Evolutionary conservation across 108 stramenopile genomes (phyloP).

Genomic region (Nitzschia sp.): DNA sequence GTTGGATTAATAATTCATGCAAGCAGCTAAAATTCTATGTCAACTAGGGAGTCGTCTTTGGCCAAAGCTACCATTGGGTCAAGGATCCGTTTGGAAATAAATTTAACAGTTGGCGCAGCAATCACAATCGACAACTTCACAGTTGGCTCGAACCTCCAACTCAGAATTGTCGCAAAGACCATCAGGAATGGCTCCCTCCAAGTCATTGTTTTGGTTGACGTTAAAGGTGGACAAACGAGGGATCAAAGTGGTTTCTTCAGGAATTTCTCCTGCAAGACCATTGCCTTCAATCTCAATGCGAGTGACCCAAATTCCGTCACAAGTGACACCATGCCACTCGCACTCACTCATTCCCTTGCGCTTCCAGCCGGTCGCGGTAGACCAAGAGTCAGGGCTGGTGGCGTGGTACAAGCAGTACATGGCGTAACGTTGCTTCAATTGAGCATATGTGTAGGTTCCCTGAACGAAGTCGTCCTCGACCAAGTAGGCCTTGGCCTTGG

Average conservation of each 20-base stretch:
- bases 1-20: too few species aligned
- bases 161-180: neutral
- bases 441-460: conserved; percentile 2
- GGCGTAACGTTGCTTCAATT: conserved; percentile 20
- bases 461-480: neutral
- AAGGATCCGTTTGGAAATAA: too few species aligned
- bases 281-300: neutral
- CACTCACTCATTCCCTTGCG: conserved; percentile 19
- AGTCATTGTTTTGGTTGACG: conserved; percentile 44
- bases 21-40: too few species aligned
- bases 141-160: conserved; percentile 8
- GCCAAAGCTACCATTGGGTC: too few species aligned
- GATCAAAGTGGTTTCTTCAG: conserved; percentile 37
- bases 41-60: too few species aligned
- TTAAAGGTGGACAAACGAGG: conserved; percentile 51
- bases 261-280: conserved; percentile 48
- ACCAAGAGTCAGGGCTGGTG: conserved; percentile 3
- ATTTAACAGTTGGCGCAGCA: conserved; percentile 6
- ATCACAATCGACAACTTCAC: neutral
- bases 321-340: conserved; percentile 12
- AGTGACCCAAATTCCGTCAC: neutral
- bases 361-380: conserved; percentile 3
- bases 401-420: conserved; percentile 20
- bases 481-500: conserved; percentile 3
- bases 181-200: conserved; percentile 34